A percentile compares a stretch with the other conserved stretches of the same genome.
phyloP scores from a whole-genome alignment of 345 rosid species.

The Eucalyptus brandiana region DNA sequence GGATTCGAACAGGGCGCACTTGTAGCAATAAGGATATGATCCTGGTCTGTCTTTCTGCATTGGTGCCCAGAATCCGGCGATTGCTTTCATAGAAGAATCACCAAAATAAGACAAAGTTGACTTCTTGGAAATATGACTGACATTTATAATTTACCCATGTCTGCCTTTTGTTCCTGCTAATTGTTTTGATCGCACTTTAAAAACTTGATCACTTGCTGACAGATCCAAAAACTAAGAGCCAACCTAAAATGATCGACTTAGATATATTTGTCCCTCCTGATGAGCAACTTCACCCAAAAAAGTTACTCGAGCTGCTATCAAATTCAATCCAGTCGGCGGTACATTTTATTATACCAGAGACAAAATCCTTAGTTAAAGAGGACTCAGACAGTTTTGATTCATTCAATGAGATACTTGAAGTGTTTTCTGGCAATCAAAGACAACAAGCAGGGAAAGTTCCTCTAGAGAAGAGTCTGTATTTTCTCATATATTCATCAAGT shows the following conservation, averaged over 20 bases:
- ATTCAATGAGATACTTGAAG: conserved; percentile 28
- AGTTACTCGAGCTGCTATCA: conserved; percentile 26
- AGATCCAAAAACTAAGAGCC: conserved; percentile 19
- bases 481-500: no score
- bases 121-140: not conserved
- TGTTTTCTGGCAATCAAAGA: conserved; percentile 22
- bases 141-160: not conserved
- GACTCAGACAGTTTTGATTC: conserved; percentile 26
- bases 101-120: not conserved
- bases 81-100: not conserved
- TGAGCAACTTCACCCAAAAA: conserved; percentile 39
- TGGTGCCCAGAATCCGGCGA: not conserved
- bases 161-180: not conserved
- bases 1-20: conserved; percentile 30
- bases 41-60: not conserved
- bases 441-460: not conserved
- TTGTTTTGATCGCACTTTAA: not conserved
- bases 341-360: conserved; percentile 27
- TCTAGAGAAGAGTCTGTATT: no score
- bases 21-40: conserved; percentile 12
- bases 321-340: conserved; percentile 20
- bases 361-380: conserved; percentile 7
- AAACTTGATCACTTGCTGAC: not conserved
- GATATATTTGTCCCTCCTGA: conserved; percentile 49
- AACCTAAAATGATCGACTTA: conserved; percentile 9